Percentiles rank a stretch among this genome's conserved stretches.
Evolutionary conservation across 257 asterid genomes (phyloP).

Genomic region (Solanum pennellii): DNA sequence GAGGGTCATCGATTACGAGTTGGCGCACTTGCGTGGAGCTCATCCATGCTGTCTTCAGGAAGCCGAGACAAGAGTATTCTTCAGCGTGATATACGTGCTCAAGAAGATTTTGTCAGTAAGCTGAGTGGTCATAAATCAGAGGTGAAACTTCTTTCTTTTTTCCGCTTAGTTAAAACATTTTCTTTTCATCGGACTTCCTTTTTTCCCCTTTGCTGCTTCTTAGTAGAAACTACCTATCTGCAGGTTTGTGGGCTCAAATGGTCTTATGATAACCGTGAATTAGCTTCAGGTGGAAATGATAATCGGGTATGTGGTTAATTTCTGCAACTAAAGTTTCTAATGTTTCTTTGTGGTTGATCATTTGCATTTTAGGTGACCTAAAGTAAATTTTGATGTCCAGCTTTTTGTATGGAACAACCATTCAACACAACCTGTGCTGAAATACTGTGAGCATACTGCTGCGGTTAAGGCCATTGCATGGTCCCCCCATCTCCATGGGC

Average conservation of each 20-base stretch:
- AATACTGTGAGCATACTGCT: constrained; percentile 90
- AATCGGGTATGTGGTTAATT: constrained; percentile 45
- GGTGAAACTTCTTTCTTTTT: constrained; percentile 30
- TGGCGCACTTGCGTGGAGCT: constrained; percentile 97
- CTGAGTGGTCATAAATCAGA: constrained; percentile 91
- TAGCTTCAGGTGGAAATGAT: constrained; percentile 98
- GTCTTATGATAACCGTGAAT: constrained; percentile 88
- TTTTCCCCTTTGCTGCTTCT: not conserved
- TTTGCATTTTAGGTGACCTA: not conserved
- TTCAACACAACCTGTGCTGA: constrained; percentile 76
- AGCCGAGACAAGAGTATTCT: constrained; percentile 93
- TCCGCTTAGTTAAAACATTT: not conserved
- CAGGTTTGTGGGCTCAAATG: constrained; percentile 99
- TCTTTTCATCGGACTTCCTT: not conserved
- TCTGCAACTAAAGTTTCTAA: not conserved
- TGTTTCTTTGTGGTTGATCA: not conserved
- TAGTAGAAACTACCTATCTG: not conserved
- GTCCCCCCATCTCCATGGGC: constrained; percentile 99
- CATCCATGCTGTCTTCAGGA: constrained; percentile 71
- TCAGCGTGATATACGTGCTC: constrained; percentile 79
- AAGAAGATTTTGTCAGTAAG: constrained; percentile 67
- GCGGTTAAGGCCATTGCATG: constrained; percentile 99
- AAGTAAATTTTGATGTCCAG: constrained; percentile 20
- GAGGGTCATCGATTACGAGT: constrained; percentile 85
- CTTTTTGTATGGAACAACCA: constrained; percentile 92